Conservation (phyloP, 345 rosid species). For the Eucalyptus albens region DNA sequence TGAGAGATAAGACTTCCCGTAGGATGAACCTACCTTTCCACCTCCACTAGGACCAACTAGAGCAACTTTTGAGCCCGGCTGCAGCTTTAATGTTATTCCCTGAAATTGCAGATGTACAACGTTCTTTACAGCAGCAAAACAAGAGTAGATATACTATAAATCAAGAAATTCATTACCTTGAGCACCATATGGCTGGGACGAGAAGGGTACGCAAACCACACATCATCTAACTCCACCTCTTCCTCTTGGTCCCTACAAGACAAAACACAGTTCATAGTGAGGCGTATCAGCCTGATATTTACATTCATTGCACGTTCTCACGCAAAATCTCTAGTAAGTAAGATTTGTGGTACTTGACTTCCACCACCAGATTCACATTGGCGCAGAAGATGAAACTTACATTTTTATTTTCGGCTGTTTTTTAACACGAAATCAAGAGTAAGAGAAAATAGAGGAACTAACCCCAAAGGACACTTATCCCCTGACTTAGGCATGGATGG, state of each 20-base stretch:
- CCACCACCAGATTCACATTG: not conserved
- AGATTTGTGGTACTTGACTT: not conserved
- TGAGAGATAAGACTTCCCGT: not conserved
- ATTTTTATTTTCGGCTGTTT: not conserved
- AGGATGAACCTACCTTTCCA: constrained; percentile 49
- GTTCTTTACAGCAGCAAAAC: not conserved
- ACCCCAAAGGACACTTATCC: constrained; percentile 70
- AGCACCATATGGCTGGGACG: constrained; percentile 87
- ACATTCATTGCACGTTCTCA: not conserved
- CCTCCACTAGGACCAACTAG: constrained; percentile 98
- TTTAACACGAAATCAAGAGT: not conserved
- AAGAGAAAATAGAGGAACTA: not conserved
- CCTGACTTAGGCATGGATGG: constrained; percentile 77
- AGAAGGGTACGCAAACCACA: constrained; percentile 96
- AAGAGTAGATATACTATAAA: not conserved
- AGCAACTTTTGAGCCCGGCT: constrained; percentile 88
- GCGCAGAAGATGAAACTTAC: not conserved
- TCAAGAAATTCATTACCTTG: constrained; percentile 33
- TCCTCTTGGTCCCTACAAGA: constrained; percentile 68
- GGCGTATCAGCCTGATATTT: too few species aligned
- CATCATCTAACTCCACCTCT: constrained; percentile 76
- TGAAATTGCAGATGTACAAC: not conserved
- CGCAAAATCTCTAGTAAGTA: not conserved
- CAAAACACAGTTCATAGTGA: not conserved
- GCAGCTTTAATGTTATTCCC: constrained; percentile 79